phyloP scores from a whole-genome alignment of 345 rosid genomes.

The Rhizophora mangle region DNA sequence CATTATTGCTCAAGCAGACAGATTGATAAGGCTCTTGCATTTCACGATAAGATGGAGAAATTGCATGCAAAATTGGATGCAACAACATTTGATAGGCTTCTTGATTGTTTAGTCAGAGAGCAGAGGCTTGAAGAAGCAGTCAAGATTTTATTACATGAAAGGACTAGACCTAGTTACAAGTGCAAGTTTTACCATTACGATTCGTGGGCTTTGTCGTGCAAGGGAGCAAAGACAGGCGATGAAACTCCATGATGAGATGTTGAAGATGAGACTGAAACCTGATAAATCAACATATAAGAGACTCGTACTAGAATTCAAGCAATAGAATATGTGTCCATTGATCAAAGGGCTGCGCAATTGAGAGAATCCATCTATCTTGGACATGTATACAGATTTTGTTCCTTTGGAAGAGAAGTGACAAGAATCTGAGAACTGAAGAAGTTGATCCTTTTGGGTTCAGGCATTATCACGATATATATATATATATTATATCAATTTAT shows the following conservation, averaged over 20 bases:
- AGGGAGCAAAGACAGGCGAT: conserved; percentile 67
- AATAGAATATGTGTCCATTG: not conserved
- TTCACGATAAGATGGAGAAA: conserved; percentile 47
- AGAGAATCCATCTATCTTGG: too few species aligned
- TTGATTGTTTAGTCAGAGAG: conserved; percentile 41
- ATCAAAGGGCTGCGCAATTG: too few species aligned
- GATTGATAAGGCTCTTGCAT: conserved; percentile 47
- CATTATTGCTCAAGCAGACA: conserved; percentile 48
- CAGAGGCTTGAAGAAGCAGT: conserved; percentile 45
- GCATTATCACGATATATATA: too few species aligned
- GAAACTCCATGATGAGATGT: conserved; percentile 69
- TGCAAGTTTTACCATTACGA: conserved; percentile 44
- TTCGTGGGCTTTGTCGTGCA: conserved; percentile 45
- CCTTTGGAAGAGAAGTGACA: too few species aligned
- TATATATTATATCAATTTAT: too few species aligned
- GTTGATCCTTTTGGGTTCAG: too few species aligned
- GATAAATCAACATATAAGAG: conserved; percentile 51
- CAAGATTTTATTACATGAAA: conserved; percentile 47
- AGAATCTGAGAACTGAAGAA: too few species aligned
- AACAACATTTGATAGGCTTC: conserved; percentile 45
- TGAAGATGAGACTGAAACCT: conserved; percentile 62
- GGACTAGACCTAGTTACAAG: conserved; percentile 32
- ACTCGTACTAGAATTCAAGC: conserved; percentile 50
- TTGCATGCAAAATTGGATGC: conserved; percentile 48
- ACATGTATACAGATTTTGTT: too few species aligned